Conservation (phyloP, 2,329 filamentous ascomycete genomes). For the Calonectria pteridis region DNA sequence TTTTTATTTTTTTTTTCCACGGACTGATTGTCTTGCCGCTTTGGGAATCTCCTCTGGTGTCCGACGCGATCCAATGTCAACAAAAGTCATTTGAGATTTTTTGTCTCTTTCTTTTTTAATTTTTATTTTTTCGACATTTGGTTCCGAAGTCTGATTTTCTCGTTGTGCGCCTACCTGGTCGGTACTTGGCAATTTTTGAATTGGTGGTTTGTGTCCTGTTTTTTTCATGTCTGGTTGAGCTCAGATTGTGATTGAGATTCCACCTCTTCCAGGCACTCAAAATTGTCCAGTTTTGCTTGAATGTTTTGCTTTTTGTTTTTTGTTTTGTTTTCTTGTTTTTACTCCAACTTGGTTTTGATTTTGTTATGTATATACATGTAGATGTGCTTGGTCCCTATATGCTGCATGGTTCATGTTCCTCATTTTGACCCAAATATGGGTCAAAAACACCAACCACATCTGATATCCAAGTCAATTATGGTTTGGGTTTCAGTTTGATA, state of each 20-base stretch:
- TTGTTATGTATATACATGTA: not conserved
- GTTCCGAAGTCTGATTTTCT: not conserved
- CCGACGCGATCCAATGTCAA: no score
- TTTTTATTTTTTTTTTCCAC: slow-evolving; percentile 6
- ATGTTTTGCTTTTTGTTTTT: not conserved
- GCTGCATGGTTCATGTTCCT: not conserved
- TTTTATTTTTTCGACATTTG: not conserved
- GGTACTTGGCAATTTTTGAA: not conserved
- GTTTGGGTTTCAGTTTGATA: not conserved
- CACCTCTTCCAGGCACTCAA: no score
- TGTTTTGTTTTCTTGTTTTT: not conserved
- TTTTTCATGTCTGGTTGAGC: not conserved
- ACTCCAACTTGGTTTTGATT: not conserved
- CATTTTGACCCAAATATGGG: not conserved
- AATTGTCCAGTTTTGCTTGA: no score
- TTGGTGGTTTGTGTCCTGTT: not conserved
- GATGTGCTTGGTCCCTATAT: not conserved
- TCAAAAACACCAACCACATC: not conserved
- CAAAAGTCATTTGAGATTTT: not conserved
- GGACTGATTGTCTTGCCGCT: slow-evolving; percentile 12
- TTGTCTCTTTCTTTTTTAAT: not conserved
- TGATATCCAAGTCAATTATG: not conserved
- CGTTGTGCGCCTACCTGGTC: not conserved
- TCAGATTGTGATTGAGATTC: not conserved
- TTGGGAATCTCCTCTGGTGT: not conserved